A percentile compares a stretch with the other conserved stretches of the same genome.
These are phyloP conservation scores for Trichosanthes truncata DNA, from an alignment of 306 rosid species.

Conservation along the genomic window DNA sequence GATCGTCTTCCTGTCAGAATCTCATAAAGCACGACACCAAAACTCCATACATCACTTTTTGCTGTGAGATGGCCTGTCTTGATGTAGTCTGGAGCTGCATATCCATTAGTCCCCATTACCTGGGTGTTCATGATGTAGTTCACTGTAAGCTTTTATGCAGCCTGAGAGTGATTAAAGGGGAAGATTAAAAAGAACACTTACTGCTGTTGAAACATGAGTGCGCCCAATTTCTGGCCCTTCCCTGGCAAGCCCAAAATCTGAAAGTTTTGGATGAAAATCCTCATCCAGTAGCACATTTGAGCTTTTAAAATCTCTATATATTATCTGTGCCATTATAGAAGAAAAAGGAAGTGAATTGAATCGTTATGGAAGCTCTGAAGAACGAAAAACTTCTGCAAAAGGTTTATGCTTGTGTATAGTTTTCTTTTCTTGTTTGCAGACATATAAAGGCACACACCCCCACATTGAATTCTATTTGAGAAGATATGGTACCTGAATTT, in stretches of 20 bases:
- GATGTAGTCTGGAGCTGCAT: slow-evolving; percentile 89
- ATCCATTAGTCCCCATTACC: slow-evolving; percentile 85
- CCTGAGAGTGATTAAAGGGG: slow-evolving; percentile 1
- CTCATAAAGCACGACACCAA: slow-evolving; percentile 72
- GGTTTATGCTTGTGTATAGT: background rate
- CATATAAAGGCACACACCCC: background rate
- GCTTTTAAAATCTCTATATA: slow-evolving; percentile 67
- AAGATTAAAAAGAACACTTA: slow-evolving; percentile 29
- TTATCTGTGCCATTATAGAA: slow-evolving; percentile 34
- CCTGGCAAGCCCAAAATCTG: slow-evolving; percentile 89
- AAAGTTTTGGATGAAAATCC: slow-evolving; percentile 60
- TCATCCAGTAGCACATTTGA: slow-evolving; percentile 70
- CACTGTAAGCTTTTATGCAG: background rate
- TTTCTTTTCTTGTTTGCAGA: background rate
- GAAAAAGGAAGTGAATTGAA: background rate
- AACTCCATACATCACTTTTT: slow-evolving; percentile 90
- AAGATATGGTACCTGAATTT: slow-evolving; percentile 52
- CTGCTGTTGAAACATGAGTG: slow-evolving; percentile 88
- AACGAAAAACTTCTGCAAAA: background rate
- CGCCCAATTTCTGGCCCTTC: slow-evolving; percentile 67
- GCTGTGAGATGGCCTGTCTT: slow-evolving; percentile 79
- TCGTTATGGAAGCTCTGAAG: background rate
- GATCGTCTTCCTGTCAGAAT: slow-evolving; percentile 71
- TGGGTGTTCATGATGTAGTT: slow-evolving; percentile 11
- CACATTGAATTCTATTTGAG: background rate